Evolutionary conservation across 148 eudicot genomes (phyloP).

Genomic region (Arctostaphylos glauca): DNA sequence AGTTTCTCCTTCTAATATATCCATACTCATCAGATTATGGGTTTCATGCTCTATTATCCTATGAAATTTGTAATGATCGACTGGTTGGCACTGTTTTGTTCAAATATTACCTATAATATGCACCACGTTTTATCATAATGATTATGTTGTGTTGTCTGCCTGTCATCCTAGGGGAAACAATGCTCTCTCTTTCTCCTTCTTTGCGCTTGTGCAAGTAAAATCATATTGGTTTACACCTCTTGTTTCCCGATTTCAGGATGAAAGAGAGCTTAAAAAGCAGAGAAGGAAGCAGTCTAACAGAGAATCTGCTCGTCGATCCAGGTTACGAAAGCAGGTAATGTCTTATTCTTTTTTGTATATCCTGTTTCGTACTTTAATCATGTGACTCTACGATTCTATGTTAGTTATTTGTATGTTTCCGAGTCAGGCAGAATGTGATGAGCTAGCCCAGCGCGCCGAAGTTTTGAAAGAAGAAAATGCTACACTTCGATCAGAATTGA

Average conservation of each 20-base stretch:
- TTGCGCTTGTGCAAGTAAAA: background rate
- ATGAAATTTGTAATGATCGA: background rate
- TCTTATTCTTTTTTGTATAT: slow-evolving; percentile 9
- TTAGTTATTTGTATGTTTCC: slow-evolving; percentile 4
- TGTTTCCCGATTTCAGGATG: slow-evolving; percentile 52
- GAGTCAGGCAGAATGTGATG: slow-evolving; percentile 86
- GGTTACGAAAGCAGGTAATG: slow-evolving; percentile 87
- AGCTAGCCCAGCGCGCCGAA: slow-evolving; percentile 86
- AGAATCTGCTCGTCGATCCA: slow-evolving; percentile 92
- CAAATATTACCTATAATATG: slow-evolving; percentile 1
- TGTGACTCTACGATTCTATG: background rate
- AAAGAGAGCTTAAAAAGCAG: slow-evolving; percentile 88
- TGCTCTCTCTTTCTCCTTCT: background rate
- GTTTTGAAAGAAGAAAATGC: slow-evolving; percentile 76
- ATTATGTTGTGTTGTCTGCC: background rate
- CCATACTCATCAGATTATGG: background rate
- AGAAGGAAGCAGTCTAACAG: slow-evolving; percentile 91
- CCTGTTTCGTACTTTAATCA: background rate
- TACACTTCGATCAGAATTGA: slow-evolving; percentile 67
- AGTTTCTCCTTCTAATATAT: background rate
- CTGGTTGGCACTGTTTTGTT: background rate
- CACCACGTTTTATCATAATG: background rate
- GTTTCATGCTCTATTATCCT: background rate
- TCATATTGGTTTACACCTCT: background rate
- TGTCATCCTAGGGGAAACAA: background rate